These are phyloP conservation scores for Annulohypoxylon stygium DNA, from an alignment of 495 filamentous ascomycete species.

Conservation along the genomic window DNA sequence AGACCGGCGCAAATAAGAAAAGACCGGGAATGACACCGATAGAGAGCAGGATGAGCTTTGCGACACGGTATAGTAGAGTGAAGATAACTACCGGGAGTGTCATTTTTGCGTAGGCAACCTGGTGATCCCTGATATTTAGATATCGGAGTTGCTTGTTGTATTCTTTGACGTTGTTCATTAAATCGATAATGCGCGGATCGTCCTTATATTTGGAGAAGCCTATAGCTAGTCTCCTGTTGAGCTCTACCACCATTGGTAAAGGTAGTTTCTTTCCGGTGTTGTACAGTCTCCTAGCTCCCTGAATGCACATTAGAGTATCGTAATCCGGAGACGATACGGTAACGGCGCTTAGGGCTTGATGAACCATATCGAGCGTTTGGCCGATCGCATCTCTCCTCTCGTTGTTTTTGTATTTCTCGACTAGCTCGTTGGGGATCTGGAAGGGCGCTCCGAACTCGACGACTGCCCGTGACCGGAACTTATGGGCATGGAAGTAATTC, in stretches of 20 bases:
- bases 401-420: slow-evolving; percentile 85
- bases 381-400: slow-evolving; percentile 87
- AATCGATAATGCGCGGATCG: slow-evolving; percentile 82
- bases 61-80: slow-evolving; percentile 82
- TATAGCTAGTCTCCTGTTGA: slow-evolving; percentile 92
- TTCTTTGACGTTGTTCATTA: slow-evolving; percentile 81
- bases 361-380: slow-evolving; percentile 84
- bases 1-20: slow-evolving; percentile 90
- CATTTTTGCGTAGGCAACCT: slow-evolving; percentile 92
- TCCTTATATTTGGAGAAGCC: slow-evolving; percentile 95
- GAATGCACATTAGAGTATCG: slow-evolving; percentile 97
- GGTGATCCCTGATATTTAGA: slow-evolving; percentile 91
- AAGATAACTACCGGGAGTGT: slow-evolving; percentile 79
- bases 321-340: slow-evolving; percentile 96
- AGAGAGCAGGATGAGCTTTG: slow-evolving; percentile 79
- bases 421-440: slow-evolving; percentile 82
- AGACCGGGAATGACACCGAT: slow-evolving; percentile 89
- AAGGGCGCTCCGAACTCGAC: slow-evolving; percentile 94
- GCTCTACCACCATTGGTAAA: slow-evolving; percentile 92
- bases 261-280: slow-evolving; percentile 96
- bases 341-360: slow-evolving; percentile 85
- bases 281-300: slow-evolving; percentile 93
- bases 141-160: slow-evolving; percentile 93
- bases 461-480: slow-evolving; percentile 96
- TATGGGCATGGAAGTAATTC: slow-evolving; percentile 99